phyloP scores from a whole-genome alignment of 352 stramenopile genomes.

The Phytophthora melonis region DNA sequence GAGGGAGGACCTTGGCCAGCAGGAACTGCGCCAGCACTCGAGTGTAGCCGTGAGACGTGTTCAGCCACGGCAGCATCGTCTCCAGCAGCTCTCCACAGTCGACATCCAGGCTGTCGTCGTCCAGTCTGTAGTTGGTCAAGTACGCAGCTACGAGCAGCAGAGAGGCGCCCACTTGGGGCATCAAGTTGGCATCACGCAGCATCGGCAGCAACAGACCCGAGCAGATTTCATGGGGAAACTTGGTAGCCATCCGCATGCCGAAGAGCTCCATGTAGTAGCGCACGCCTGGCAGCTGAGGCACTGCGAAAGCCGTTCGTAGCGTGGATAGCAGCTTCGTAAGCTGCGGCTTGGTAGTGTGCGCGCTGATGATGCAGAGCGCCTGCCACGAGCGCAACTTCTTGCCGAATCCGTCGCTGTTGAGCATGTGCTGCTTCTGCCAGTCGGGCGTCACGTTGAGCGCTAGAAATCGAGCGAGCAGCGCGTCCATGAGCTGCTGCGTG shows the following conservation, averaged over 20 bases:
- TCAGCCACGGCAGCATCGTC: slow-evolving; percentile 75
- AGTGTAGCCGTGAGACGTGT: slow-evolving; percentile 82
- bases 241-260: slow-evolving; percentile 70
- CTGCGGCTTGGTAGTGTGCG: slow-evolving; percentile 47
- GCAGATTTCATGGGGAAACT: slow-evolving; percentile 59
- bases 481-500: slow-evolving; percentile 47
- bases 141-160: slow-evolving; percentile 68
- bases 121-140: slow-evolving; percentile 43
- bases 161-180: slow-evolving; percentile 74
- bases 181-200: slow-evolving; percentile 74
- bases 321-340: slow-evolving; percentile 33
- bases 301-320: slow-evolving; percentile 63
- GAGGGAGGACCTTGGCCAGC: slow-evolving; percentile 69
- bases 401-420: slow-evolving; percentile 86
- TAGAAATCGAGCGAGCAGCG: slow-evolving; percentile 52
- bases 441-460: slow-evolving; percentile 66
- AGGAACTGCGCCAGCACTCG: slow-evolving; percentile 84
- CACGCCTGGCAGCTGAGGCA: slow-evolving; percentile 71
- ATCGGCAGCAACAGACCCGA: slow-evolving; percentile 59
- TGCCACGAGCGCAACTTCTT: slow-evolving; percentile 83
- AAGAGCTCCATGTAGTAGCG: slow-evolving; percentile 89
- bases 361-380: slow-evolving; percentile 75
- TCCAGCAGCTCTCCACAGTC: slow-evolving; percentile 48
- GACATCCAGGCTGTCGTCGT: slow-evolving; percentile 32
- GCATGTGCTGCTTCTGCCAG: slow-evolving; percentile 84